Percentiles rank a stretch among this genome's conserved stretches.
Conservation (phyloP, 2,329 filamentous ascomycete species). For the Colletotrichum orbiculare region DNA sequence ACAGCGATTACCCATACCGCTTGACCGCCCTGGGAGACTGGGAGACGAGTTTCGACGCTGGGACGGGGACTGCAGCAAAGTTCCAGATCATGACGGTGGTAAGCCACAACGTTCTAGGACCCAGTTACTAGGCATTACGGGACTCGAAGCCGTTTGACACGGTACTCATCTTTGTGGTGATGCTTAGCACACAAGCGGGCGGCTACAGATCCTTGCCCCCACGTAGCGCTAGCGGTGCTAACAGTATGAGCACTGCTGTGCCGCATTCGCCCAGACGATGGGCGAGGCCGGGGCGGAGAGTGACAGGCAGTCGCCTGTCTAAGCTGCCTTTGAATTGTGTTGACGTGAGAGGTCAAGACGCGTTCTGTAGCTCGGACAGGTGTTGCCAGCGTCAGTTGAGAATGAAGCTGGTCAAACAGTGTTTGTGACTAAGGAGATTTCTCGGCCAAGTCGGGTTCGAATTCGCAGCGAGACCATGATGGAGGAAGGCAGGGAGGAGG, state of each 20-base stretch:
- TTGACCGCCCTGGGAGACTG: conserved; percentile 8
- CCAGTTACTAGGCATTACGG: no score
- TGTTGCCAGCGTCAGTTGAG: no score
- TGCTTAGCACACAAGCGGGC: conserved; percentile 15
- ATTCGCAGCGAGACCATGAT: no score
- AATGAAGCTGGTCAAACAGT: no score
- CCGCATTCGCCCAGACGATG: conserved; percentile 23
- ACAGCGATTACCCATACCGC: neutral
- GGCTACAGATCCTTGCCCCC: conserved; percentile 20
- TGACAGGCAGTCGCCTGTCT: conserved; percentile 19
- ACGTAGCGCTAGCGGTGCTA: conserved; percentile 11
- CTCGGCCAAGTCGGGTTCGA: no score
- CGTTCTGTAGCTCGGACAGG: no score
- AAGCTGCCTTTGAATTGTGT: neutral
- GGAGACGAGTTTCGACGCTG: conserved; percentile 16
- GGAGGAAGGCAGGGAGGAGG: no score
- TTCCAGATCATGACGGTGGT: conserved; percentile 19
- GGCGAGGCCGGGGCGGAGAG: conserved; percentile 12
- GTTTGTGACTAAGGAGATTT: no score
- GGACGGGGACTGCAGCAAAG: conserved; percentile 25
- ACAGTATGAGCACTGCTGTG: conserved; percentile 16
- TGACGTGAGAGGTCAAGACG: conserved; percentile 18
- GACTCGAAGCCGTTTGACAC: no score
- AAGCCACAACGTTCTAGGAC: no score
- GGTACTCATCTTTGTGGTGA: conserved; percentile 1